Evolutionary conservation across 768 basidiomycete species (phyloP).

Genomic region (Trichaptum fuscoviolaceum): DNA sequence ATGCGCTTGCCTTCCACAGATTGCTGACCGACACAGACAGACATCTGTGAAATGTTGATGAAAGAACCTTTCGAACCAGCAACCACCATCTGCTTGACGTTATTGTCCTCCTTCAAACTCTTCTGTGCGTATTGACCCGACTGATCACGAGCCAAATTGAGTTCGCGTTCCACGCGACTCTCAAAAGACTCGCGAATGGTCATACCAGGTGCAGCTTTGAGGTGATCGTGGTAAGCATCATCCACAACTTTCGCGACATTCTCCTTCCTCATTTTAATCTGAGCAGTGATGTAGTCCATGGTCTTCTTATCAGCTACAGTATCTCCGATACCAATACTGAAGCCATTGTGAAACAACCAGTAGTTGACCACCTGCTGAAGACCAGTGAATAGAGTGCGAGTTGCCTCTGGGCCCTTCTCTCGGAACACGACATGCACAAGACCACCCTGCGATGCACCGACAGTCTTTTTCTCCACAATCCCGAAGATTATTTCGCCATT

Average conservation of each 20-base stretch:
- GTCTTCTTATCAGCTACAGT: slow-evolving; percentile 90
- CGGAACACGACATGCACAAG: slow-evolving; percentile 95
- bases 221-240: slow-evolving; percentile 76
- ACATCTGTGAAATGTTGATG: slow-evolving; percentile 99
- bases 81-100: slow-evolving; percentile 99
- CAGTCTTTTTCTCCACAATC: slow-evolving; percentile 98
- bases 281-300: slow-evolving; percentile 80
- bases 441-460: slow-evolving; percentile 91
- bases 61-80: slow-evolving; percentile 98
- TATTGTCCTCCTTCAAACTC: slow-evolving; percentile 97
- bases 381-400: slow-evolving; percentile 86
- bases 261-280: slow-evolving; percentile 75
- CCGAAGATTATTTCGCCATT: slow-evolving; percentile 95
- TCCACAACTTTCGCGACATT: slow-evolving; percentile 77
- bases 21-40: slow-evolving; percentile 98
- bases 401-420: slow-evolving; percentile 92
- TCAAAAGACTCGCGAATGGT: slow-evolving; percentile 99
- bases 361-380: slow-evolving; percentile 95
- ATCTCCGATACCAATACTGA: slow-evolving; percentile 98
- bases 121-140: slow-evolving; percentile 97
- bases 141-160: slow-evolving; percentile 92
- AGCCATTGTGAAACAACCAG: slow-evolving; percentile 98
- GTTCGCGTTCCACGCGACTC: slow-evolving; percentile 81
- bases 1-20: slow-evolving; percentile 97
- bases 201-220: slow-evolving; percentile 95